Percentiles rank a stretch among this genome's conserved stretches.
phyloP scores from a whole-genome alignment of 495 filamentous ascomycete species.

The Talaromyces proteolyticus region DNA sequence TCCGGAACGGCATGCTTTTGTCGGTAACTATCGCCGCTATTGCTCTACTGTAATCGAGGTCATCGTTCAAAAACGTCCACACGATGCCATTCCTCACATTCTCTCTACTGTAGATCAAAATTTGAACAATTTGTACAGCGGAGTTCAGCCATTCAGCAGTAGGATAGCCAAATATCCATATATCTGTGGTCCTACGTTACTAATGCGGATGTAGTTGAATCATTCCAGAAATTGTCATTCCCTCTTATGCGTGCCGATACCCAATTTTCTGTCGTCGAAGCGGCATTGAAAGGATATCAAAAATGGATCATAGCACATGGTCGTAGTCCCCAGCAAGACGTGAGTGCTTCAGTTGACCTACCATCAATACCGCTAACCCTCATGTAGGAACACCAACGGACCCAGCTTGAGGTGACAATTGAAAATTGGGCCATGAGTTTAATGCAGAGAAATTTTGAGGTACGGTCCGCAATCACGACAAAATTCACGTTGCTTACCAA shows the following conservation, averaged over 20 bases:
- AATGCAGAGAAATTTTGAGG: constrained; percentile 69
- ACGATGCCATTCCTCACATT: constrained; percentile 84
- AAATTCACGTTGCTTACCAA: neutral
- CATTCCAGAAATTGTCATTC: constrained; percentile 75
- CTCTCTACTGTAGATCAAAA: constrained; percentile 68
- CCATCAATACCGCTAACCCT: neutral
- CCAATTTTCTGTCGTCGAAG: constrained; percentile 83
- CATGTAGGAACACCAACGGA: constrained; percentile 52
- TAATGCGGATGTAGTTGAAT: constrained; percentile 41
- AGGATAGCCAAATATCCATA: constrained; percentile 17
- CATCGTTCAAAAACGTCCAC: constrained; percentile 70
- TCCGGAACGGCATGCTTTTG: constrained; percentile 90
- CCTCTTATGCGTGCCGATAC: constrained; percentile 77
- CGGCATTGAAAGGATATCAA: constrained; percentile 83
- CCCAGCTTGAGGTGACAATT: constrained; percentile 57
- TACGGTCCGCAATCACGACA: constrained; percentile 17
- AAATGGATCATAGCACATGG: constrained; percentile 63
- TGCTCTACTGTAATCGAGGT: constrained; percentile 78
- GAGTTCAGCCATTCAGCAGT: constrained; percentile 64
- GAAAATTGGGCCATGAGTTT: constrained; percentile 77
- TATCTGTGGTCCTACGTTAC: neutral
- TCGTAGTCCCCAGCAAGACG: constrained; percentile 50
- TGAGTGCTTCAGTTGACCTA: too few relatives aligned
- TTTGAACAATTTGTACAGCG: constrained; percentile 68
- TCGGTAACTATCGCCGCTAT: constrained; percentile 94